phyloP scores from a whole-genome alignment of 2,329 filamentous ascomycete species.

The Chaetomium sp. region DNA sequence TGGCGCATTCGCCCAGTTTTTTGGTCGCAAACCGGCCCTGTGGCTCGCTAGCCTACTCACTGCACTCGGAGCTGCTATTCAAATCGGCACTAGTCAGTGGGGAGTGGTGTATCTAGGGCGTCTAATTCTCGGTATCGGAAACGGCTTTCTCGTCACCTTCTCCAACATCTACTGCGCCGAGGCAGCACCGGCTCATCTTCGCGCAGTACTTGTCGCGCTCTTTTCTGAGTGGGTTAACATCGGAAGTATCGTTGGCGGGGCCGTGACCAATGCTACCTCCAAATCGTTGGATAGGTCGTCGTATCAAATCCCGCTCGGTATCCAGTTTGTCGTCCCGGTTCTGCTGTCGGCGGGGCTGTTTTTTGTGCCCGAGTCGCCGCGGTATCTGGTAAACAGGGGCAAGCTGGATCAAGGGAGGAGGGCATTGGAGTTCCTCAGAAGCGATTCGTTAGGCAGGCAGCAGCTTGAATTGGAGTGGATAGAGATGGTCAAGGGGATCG shows the following conservation, averaged over 20 bases:
- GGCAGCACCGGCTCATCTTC: conserved; percentile 39
- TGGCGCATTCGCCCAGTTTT: conserved; percentile 40
- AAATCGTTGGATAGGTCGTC: conserved; percentile 32
- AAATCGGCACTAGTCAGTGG: conserved; percentile 36
- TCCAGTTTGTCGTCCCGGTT: conserved; percentile 40
- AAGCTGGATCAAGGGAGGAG: conserved; percentile 22
- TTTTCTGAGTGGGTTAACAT: conserved; percentile 45
- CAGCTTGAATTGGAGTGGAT: conserved; percentile 33
- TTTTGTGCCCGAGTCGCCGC: conserved; percentile 41
- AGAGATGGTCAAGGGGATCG: conserved; percentile 7
- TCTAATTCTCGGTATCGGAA: conserved; percentile 37
- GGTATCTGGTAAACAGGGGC: conserved; percentile 36
- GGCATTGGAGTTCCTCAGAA: conserved; percentile 29
- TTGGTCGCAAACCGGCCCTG: conserved; percentile 40
- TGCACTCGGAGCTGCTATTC: conserved; percentile 36
- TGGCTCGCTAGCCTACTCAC: conserved; percentile 44
- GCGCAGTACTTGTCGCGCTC: conserved; percentile 42
- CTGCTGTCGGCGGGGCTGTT: conserved; percentile 39
- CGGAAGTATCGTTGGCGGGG: conserved; percentile 40
- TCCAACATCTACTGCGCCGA: conserved; percentile 44
- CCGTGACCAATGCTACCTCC: conserved; percentile 37
- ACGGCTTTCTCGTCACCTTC: conserved; percentile 40
- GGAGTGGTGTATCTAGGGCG: conserved; percentile 40
- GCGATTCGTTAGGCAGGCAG: conserved; percentile 25
- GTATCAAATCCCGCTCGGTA: conserved; percentile 43